Percentiles rank a stretch among this genome's conserved stretches.
These are phyloP conservation scores for Curvularia verruculosa DNA, from an alignment of 2,329 filamentous ascomycete species.

Conservation along the genomic window DNA sequence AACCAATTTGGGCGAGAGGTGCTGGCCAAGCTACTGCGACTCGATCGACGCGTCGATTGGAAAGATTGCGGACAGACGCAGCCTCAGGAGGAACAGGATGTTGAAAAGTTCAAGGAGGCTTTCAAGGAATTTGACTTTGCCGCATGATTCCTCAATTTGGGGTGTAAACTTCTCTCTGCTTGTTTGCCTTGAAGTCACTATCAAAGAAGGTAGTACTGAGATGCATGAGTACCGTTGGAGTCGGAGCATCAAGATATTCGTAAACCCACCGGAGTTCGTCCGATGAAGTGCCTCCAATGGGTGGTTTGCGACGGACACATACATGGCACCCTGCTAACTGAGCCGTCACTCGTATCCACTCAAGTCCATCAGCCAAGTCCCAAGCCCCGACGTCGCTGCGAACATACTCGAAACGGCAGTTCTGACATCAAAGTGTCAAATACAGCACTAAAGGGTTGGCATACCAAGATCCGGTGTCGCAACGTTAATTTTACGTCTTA, in stretches of 20 bases:
- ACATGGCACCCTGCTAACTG: background rate
- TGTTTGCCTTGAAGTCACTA: background rate
- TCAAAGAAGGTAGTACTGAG: background rate
- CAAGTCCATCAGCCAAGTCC: slow-evolving; percentile 19
- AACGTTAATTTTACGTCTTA: slow-evolving; percentile 22
- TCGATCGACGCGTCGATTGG: slow-evolving; percentile 84
- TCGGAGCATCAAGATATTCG: background rate
- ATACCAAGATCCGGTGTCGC: slow-evolving; percentile 38
- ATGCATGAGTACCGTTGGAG: background rate
- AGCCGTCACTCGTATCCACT: background rate
- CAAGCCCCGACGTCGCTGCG: slow-evolving; percentile 16
- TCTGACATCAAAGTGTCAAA: slow-evolving; percentile 30
- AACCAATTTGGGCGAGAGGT: slow-evolving; percentile 89
- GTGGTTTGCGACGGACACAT: background rate
- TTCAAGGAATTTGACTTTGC: slow-evolving; percentile 92
- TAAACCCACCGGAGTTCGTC: background rate
- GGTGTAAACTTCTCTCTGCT: background rate
- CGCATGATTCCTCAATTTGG: slow-evolving; percentile 9
- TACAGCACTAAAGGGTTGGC: slow-evolving; percentile 47
- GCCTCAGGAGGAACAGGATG: slow-evolving; percentile 79
- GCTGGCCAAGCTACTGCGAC: slow-evolving; percentile 80
- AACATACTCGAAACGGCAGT: slow-evolving; percentile 38
- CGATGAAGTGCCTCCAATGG: background rate
- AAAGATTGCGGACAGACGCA: slow-evolving; percentile 78
- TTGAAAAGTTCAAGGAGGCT: slow-evolving; percentile 75